Percentiles rank a stretch among this genome's conserved stretches.
phyloP scores from a whole-genome alignment of 2,329 filamentous ascomycete genomes.

The Furcasterigmium furcatum region DNA sequence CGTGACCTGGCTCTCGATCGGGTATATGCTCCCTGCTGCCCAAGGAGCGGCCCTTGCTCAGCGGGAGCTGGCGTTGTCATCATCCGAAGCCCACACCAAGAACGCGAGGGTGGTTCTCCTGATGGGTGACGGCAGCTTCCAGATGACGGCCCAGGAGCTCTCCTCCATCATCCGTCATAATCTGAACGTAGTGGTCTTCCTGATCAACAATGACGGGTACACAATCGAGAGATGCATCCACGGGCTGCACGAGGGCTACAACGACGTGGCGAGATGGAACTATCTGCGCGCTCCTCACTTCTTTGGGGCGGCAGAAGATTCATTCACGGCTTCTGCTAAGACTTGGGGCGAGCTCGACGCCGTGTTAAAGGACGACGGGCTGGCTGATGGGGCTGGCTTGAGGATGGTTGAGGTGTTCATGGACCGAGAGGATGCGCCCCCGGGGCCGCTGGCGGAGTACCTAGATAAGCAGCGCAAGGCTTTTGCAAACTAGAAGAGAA shows the following conservation, averaged over 20 bases:
- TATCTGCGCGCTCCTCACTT: constrained; percentile 44
- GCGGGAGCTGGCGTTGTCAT: constrained; percentile 32
- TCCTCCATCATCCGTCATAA: constrained; percentile 57
- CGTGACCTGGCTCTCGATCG: constrained; percentile 58
- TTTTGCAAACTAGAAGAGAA: no score
- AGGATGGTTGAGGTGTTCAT: constrained; percentile 28
- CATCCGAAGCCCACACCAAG: constrained; percentile 23
- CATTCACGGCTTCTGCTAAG: constrained; percentile 32
- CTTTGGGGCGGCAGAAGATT: constrained; percentile 40
- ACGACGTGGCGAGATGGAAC: constrained; percentile 51
- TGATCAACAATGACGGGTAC: constrained; percentile 59
- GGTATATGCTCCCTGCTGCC: constrained; percentile 56
- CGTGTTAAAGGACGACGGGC: constrained; percentile 19
- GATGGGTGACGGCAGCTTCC: constrained; percentile 62
- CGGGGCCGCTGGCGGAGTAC: constrained; percentile 14
- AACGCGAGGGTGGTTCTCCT: constrained; percentile 45
- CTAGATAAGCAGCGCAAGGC: constrained; percentile 11
- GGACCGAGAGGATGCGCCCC: constrained; percentile 25
- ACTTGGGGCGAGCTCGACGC: constrained; percentile 42
- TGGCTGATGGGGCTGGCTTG: constrained; percentile 17
- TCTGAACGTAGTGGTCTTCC: constrained; percentile 43
- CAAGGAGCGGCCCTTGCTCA: constrained; percentile 54
- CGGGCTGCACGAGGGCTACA: constrained; percentile 49
- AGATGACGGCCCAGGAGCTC: constrained; percentile 65
- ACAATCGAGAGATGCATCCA: constrained; percentile 57